Conservation (phyloP, 2,329 filamentous ascomycete species). For the Tothia fuscella region DNA sequence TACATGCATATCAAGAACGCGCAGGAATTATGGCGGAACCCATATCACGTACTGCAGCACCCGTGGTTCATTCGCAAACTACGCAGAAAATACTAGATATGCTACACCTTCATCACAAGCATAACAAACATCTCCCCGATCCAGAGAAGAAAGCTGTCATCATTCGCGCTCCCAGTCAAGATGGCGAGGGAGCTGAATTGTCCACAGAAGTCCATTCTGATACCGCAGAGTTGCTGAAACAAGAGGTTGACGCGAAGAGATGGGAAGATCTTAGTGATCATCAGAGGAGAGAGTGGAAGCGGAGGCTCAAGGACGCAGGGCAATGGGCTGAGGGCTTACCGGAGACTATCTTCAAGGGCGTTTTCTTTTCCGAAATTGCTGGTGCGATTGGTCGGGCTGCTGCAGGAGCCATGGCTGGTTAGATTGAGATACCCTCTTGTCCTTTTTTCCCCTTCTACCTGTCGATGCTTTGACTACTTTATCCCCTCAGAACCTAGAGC, state of each 20-base stretch:
- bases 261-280: conserved; percentile 60
- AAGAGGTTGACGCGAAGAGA: conserved; percentile 38
- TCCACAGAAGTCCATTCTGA: conserved; percentile 22
- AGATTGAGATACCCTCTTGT: too few species aligned
- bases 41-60: background rate
- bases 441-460: too few species aligned
- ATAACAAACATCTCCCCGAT: background rate
- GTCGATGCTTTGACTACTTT: too few species aligned
- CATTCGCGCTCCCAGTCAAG: conserved; percentile 21
- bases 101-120: conserved; percentile 18
- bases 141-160: conserved; percentile 28
- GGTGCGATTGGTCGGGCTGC: conserved; percentile 43
- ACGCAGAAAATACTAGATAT: background rate
- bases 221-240: conserved; percentile 28
- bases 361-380: conserved; percentile 64
- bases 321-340: conserved; percentile 72
- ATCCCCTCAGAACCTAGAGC: too few species aligned
- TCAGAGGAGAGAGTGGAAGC: conserved; percentile 58
- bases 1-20: background rate
- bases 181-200: conserved; percentile 22
- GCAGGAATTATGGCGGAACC: background rate
- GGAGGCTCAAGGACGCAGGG: conserved; percentile 54
- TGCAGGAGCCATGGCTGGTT: conserved; percentile 21
- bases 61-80: background rate
- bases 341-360: conserved; percentile 61